Evolutionary conservation across 495 filamentous ascomycete genomes (phyloP).

Genomic region (Podospora conica): DNA sequence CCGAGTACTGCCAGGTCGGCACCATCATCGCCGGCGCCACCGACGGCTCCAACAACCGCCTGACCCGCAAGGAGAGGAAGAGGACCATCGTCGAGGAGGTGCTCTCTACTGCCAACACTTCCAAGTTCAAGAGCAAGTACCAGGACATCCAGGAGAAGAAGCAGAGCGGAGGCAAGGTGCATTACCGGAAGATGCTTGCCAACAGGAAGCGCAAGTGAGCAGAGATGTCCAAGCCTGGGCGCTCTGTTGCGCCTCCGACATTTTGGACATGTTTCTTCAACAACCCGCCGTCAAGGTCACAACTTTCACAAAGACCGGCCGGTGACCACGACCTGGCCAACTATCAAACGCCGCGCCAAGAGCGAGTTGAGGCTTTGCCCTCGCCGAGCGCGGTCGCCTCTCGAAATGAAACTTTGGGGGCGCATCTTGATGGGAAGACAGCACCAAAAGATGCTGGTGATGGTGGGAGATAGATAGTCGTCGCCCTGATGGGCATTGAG

Average conservation of each 20-base stretch:
- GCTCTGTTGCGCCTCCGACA: background rate
- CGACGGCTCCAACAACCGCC: conserved; percentile 72
- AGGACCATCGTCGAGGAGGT: conserved; percentile 87
- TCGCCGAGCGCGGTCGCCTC: background rate
- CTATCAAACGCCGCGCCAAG: background rate
- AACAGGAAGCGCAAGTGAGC: conserved; percentile 23
- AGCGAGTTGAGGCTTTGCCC: background rate
- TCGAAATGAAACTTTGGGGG: background rate
- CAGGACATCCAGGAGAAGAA: conserved; percentile 31
- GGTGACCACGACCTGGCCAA: background rate
- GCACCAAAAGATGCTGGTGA: background rate
- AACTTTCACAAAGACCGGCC: background rate
- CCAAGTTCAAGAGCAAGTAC: conserved; percentile 34
- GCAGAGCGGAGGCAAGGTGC: conserved; percentile 23
- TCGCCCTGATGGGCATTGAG: background rate
- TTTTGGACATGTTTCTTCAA: background rate
- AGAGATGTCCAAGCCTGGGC: background rate
- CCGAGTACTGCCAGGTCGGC: conserved; percentile 81
- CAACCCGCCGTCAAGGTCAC: background rate
- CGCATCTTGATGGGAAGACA: background rate
- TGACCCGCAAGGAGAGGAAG: conserved; percentile 83
- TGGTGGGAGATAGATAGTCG: background rate
- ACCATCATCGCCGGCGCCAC: conserved; percentile 84
- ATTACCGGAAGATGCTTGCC: conserved; percentile 31
- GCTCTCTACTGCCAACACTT: conserved; percentile 51